Conservation (phyloP, 495 filamentous ascomycete genomes). For the Xylaria palmicola region DNA sequence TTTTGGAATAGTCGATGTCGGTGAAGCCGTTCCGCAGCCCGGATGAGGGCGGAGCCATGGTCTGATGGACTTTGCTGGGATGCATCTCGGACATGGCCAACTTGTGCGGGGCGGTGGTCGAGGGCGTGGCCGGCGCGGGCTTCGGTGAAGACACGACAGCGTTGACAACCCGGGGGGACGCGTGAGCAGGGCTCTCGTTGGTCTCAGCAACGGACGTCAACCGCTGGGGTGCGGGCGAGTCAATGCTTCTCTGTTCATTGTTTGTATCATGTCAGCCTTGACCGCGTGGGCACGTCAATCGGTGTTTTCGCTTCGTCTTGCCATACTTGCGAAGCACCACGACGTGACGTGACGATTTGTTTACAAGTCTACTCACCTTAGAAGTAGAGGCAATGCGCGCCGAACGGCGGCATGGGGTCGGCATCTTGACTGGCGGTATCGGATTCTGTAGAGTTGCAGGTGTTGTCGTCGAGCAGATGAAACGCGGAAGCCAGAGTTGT, state of each 20-base stretch:
- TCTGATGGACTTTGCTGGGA: conserved; percentile 69
- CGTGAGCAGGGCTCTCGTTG: conserved; percentile 28
- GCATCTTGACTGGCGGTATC: conserved; percentile 28
- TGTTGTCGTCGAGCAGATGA: background rate
- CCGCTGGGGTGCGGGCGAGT: conserved; percentile 31
- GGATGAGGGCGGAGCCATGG: conserved; percentile 66
- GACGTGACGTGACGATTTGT: conserved; percentile 6
- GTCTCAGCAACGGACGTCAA: conserved; percentile 45
- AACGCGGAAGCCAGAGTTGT: too few species aligned
- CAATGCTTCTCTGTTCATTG: conserved; percentile 14
- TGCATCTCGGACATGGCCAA: conserved; percentile 72
- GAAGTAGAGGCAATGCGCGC: conserved; percentile 46
- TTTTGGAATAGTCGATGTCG: conserved; percentile 51
- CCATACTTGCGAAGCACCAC: background rate
- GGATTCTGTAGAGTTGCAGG: background rate
- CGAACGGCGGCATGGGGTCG: conserved; percentile 42
- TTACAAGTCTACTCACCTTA: conserved; percentile 35
- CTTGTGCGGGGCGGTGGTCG: conserved; percentile 47
- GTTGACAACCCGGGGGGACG: background rate
- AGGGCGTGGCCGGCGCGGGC: conserved; percentile 41
- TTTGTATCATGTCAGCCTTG: background rate
- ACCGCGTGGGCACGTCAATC: background rate
- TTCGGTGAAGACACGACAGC: conserved; percentile 40
- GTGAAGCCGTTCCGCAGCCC: conserved; percentile 67
- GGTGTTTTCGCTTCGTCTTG: background rate